A percentile compares a stretch with the other conserved stretches of the same genome.
phyloP scores from a whole-genome alignment of 1,139 yeast genomes.

The Kazachstania sp. region DNA sequence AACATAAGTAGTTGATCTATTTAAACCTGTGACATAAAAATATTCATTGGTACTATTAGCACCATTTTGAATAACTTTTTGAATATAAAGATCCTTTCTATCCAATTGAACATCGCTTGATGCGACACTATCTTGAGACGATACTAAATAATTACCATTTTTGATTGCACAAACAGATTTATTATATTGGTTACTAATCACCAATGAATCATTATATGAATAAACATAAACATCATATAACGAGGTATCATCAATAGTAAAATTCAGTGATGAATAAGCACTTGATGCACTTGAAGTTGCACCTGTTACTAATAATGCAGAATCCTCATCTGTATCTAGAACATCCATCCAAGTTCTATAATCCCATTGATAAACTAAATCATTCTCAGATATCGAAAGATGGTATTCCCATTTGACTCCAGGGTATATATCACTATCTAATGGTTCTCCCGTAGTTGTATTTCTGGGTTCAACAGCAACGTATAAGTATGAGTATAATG shows the following conservation, averaged over 20 bases:
- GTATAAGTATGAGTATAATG: conserved; percentile 34
- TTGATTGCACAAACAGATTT: conserved; percentile 70
- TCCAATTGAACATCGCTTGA: conserved; percentile 16
- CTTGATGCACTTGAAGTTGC: conserved; percentile 23
- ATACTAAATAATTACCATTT: conserved; percentile 32
- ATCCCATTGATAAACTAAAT: conserved; percentile 66
- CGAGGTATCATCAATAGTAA: conserved; percentile 28
- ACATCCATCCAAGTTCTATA: conserved; percentile 48
- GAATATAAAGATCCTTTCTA: conserved; percentile 14
- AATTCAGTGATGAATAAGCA: conserved; percentile 21
- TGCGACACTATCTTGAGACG: conserved; percentile 19
- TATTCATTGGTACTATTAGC: conserved; percentile 45
- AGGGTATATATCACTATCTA: conserved; percentile 38
- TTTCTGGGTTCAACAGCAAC: conserved; percentile 33
- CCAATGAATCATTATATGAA: conserved; percentile 35
- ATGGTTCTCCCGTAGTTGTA: conserved; percentile 31
- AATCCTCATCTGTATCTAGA: conserved; percentile 64
- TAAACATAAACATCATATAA: conserved; percentile 42
- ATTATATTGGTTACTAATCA: conserved; percentile 36
- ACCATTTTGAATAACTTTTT: conserved; percentile 40
- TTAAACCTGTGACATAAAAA: conserved; percentile 54
- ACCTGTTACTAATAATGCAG: conserved; percentile 63
- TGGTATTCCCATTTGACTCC: conserved; percentile 49
- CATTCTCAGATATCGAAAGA: conserved; percentile 60
- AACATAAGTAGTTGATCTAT: conserved; percentile 52